A percentile compares a stretch with the other conserved stretches of the same genome.
phyloP scores from a whole-genome alignment of 2,329 filamentous ascomycete species.

The Pezicula rhizophila region DNA sequence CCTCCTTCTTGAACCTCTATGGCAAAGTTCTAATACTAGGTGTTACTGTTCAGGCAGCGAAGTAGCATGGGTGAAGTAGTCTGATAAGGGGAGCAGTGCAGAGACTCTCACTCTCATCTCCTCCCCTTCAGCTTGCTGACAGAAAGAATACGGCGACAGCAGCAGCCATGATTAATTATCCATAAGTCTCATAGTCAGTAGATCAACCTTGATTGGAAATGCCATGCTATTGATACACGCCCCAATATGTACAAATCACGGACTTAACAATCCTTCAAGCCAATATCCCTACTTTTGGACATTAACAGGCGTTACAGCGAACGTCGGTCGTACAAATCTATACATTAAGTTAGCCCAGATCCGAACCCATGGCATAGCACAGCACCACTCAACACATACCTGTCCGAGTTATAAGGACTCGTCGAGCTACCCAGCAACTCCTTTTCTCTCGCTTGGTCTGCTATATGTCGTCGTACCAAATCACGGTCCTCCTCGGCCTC shows the following conservation, averaged over 20 bases:
- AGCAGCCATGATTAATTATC: too few relatives aligned
- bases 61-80: too few relatives aligned
- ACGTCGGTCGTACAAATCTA: slow-evolving; percentile 79
- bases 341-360: slow-evolving; percentile 6
- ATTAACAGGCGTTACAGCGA: slow-evolving; percentile 58
- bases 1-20: too few relatives aligned
- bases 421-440: slow-evolving; percentile 78
- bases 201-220: too few relatives aligned
- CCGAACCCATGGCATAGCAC: neutral
- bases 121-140: too few relatives aligned
- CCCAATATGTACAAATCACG: neutral
- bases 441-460: slow-evolving; percentile 86
- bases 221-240: too few relatives aligned
- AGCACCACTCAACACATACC: slow-evolving; percentile 47
- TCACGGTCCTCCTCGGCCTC: slow-evolving; percentile 97
- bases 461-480: slow-evolving; percentile 78
- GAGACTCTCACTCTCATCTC: too few relatives aligned
- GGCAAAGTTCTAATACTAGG: too few relatives aligned
- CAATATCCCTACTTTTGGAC: slow-evolving; percentile 15
- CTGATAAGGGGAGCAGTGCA: too few relatives aligned
- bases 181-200: too few relatives aligned
- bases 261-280: neutral
- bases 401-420: slow-evolving; percentile 81
- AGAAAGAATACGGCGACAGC: too few relatives aligned
- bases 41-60: too few relatives aligned